Evolutionary conservation across 1,284 basidiomycete genomes (phyloP).

Genomic region (Microbotryum intermedium): DNA sequence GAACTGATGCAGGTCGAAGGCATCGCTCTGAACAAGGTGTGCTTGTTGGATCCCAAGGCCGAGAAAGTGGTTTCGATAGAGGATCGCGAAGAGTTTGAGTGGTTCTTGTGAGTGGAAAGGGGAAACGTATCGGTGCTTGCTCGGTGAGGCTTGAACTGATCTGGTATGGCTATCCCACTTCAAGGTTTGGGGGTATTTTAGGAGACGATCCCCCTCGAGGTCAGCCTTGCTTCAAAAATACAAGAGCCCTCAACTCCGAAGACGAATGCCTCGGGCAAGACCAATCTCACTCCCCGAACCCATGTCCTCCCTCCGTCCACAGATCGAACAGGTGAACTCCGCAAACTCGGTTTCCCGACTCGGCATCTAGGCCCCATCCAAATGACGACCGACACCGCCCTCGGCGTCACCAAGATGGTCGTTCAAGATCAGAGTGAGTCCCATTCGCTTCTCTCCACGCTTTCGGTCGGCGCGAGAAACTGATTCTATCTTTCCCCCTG

Average conservation of each 20-base stretch:
- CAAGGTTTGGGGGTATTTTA: conserved; percentile 41
- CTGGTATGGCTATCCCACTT: neutral
- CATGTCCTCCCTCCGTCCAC: neutral
- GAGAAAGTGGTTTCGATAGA: conserved; percentile 56
- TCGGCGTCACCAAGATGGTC: conserved; percentile 83
- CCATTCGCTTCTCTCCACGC: neutral
- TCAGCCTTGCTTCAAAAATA: neutral
- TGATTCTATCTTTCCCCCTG: neutral
- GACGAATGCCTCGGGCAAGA: conserved; percentile 14
- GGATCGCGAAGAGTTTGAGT: conserved; percentile 65
- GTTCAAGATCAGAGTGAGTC: conserved; percentile 63
- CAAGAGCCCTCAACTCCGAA: neutral
- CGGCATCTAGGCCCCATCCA: conserved; percentile 74
- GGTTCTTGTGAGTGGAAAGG: conserved; percentile 76
- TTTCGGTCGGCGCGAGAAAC: no score
- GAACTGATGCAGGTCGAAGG: conserved; percentile 52
- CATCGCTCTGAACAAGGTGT: conserved; percentile 57
- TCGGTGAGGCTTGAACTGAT: conserved; percentile 43
- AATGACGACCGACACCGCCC: conserved; percentile 97
- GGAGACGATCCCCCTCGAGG: conserved; percentile 88
- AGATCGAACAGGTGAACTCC: conserved; percentile 66
- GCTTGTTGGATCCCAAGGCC: conserved; percentile 81
- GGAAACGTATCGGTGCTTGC: neutral
- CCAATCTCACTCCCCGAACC: conserved; percentile 40
- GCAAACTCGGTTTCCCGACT: conserved; percentile 73